Base-by-base conservation (phyloP, 2,329 filamentous ascomycete genomes). In the Colletotrichum sp. region DNA sequence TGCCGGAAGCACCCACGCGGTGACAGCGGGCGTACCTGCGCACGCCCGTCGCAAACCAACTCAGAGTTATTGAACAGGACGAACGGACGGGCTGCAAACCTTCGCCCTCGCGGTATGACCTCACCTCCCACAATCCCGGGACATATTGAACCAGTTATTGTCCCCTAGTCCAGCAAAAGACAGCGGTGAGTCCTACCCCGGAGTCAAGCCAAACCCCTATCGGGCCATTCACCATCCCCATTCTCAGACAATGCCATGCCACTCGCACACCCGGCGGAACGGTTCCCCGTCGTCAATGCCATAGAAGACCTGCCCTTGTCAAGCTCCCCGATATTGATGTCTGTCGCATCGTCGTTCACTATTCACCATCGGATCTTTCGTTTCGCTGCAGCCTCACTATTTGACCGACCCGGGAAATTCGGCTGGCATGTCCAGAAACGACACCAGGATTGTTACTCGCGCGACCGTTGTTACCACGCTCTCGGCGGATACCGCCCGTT, bases 251-350 rank as follows among this genome's bases (percentile, higher is more conserved):
- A 55, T 60, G 32, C 69, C 55, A 66, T 57, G 69, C 63, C 32
- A 67, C 63, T 48, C 57, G 67, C 67, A 67, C 43, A 57, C 72
- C 60, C 63, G 32, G 72, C 72, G 67, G 72, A 75, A 72, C 55
- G 67, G 61, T 68, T 75, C 72, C 67, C 72, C 68, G 68, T 72
- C 18, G 30, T 66, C 48, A 63, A 48, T 21, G 67, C 30, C 68
- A 55, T 68, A 34, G 57, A 58, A 48, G 36, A 36, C 64, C 34
- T 32, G 18, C 43, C 58, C 28, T 65, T 34, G 30, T 26, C 26
- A 21, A 38, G 13, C 26, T 64, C 43, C 48, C 16, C 24, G 63
- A 63, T 28, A 55, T 67, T 63, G 57, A 48, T 58, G 52, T 16
- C 57, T 26, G 36, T 38, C 43, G 13, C 57, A 16, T 36, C 24